phyloP scores from a whole-genome alignment of 2,329 filamentous ascomycete species.

The Septoria petroselini region DNA sequence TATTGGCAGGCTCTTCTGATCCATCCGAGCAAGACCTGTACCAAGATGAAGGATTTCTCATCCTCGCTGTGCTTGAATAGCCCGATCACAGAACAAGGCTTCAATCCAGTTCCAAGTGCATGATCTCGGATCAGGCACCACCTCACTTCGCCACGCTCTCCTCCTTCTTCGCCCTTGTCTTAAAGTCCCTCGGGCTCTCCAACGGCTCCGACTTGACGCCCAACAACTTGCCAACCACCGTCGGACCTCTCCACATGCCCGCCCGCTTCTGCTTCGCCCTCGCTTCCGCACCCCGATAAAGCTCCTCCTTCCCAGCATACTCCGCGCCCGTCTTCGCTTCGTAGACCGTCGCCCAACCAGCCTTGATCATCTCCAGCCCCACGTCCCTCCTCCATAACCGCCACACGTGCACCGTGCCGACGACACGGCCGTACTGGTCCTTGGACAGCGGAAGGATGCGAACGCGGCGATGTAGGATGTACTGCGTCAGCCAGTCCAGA shows the following conservation, averaged over 20 bases:
- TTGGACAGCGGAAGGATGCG: slow-evolving; percentile 77
- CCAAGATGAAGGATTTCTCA: no score
- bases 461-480: slow-evolving; percentile 69
- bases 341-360: slow-evolving; percentile 83
- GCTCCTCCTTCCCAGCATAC: slow-evolving; percentile 66
- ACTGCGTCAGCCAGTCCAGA: slow-evolving; percentile 71
- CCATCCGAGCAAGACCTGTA: no score
- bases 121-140: not conserved
- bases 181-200: slow-evolving; percentile 87
- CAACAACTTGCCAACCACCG: slow-evolving; percentile 41
- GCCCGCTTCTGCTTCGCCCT: slow-evolving; percentile 42
- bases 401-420: slow-evolving; percentile 68
- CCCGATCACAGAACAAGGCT: no score
- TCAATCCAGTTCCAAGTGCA: not conserved
- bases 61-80: no score
- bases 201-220: slow-evolving; percentile 56
- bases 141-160: slow-evolving; percentile 29
- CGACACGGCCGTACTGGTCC: slow-evolving; percentile 90
- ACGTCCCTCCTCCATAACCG: slow-evolving; percentile 70
- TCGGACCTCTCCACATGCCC: slow-evolving; percentile 61
- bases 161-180: slow-evolving; percentile 55
- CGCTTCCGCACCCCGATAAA: slow-evolving; percentile 63
- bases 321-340: slow-evolving; percentile 88
- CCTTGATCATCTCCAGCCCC: slow-evolving; percentile 82
- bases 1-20: no score